phyloP scores from a whole-genome alignment of 2,329 filamentous ascomycete species.

The Myriangium duriaei region DNA sequence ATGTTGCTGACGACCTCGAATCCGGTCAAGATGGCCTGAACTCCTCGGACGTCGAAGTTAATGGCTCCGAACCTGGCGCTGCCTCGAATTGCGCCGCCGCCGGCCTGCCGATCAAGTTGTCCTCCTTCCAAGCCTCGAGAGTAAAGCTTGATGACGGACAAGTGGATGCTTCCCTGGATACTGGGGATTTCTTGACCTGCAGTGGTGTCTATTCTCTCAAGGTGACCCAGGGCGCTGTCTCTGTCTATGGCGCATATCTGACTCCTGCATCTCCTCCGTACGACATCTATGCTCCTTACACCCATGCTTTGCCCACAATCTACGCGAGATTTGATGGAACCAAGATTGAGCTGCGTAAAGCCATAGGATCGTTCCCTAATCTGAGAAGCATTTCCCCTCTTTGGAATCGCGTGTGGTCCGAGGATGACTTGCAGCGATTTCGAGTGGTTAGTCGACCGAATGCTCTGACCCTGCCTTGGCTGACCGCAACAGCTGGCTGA shows the following conservation, averaged over 20 bases:
- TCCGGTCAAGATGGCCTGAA: constrained; percentile 1
- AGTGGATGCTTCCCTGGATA: no score
- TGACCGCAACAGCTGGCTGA: no score
- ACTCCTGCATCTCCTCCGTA: constrained; percentile 34
- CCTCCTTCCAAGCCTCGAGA: background rate
- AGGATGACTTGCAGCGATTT: constrained; percentile 19
- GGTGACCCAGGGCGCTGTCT: constrained; percentile 49
- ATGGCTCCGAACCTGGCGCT: background rate
- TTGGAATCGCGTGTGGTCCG: constrained; percentile 55
- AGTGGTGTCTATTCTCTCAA: constrained; percentile 56
- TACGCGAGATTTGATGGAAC: constrained; percentile 24
- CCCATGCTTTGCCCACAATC: constrained; percentile 57
- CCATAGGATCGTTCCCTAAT: constrained; percentile 20
- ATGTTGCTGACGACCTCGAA: constrained; percentile 4
- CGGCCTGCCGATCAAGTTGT: background rate
- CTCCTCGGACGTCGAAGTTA: background rate
- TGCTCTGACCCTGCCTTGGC: no score
- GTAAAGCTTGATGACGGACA: background rate
- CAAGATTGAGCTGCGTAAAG: constrained; percentile 42
- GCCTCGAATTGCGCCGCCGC: no score
- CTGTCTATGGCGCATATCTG: constrained; percentile 53
- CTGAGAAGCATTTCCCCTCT: constrained; percentile 52
- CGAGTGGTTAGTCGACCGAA: background rate
- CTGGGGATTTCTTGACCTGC: constrained; percentile 22
- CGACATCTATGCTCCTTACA: constrained; percentile 54